Evolutionary conservation across 306 rosid genomes (phyloP), one percentile per base, ranked within the genome.

Genomic region (Corylus avellana): DNA sequence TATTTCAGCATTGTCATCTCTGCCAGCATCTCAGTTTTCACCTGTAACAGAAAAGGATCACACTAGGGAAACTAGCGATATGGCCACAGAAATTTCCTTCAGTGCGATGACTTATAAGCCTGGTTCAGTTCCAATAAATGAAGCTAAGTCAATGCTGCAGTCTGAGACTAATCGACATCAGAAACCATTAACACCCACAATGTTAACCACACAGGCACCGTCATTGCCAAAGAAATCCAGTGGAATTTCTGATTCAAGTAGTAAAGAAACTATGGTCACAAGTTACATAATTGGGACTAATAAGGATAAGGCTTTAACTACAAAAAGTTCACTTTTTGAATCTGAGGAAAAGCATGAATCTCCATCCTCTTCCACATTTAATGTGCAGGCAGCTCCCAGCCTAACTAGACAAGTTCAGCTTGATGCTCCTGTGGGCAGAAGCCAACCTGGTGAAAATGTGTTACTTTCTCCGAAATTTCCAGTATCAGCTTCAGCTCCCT

Each of bases 281-380:
- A 80, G 84, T 79, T 87, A 78, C 54, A 68, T 47, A 8, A 74
- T 25, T 72, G 87, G 84, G 18, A 82, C 67, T 27, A 59, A 66
- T 67, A 78, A 77, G 70, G 80, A 82, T 79, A 82, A 67, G 77
- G 78, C 73, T 73, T 67, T 83, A 42, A 76, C 82, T 75, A 49
- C 80, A 74, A 72, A 72, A 81, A 48, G 83, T 80, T 54, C 89
- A 72, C 74, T 70, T 70, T 27, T 64, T 11, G 97, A 86, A 48
- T 75, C 88, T 46, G 77, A 69, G 82, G 85, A 81, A 80, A 87
- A 82, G 75, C 82, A 27, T 7, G 79, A 72, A 47, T 44, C 83
- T 62, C 57, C 87, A 7, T 61, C 81, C 71, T 76, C 87, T 66
- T 80, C 59, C 72, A 25, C 86, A 2, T 50, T 87, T 50, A 61